Base-by-base conservation (phyloP, 768 basidiomycete species). In the Pisolithus microcarpus region DNA sequence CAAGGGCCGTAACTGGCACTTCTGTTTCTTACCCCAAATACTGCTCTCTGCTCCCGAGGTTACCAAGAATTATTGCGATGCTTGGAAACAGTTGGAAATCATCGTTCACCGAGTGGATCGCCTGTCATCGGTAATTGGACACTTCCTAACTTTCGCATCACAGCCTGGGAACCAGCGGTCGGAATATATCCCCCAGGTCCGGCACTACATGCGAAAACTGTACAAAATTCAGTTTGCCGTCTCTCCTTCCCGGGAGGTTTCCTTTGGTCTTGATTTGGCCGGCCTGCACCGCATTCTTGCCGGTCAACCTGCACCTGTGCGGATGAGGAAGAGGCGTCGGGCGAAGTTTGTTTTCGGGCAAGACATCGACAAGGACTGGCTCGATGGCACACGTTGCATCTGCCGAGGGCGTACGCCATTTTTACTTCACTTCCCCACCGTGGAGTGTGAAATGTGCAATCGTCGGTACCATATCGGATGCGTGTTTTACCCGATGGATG, bases 181-280 rank as follows among this genome's bases (percentile, higher is more conserved):
- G 4, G 85, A 87, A 50, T 85, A 84, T 58, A 82, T 91, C 38
- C 78, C 84, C 15, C 89, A 90, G 65, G 87, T 91, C 11, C 81
- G 89, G 30, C 90, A 92, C 65, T 91, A 85, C 64, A 90, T 92
- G 87, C 84, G 89, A 57, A 92, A 92, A 69, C 71, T 91, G 15
- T 91, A 84, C 74, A 85, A 83, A 70, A 87, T 92, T 48, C 89
- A 91, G 67, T 91, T 92, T 61, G 83, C 85, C n/a, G 84, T 92
- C 9, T 86, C 86, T 0, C 85, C 87, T 2, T 86, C 80, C 53
- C 84, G 82, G 1, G 87, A 89, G 44, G 78, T 87, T 2, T 89
- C 87, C 2, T 91, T 82, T 58, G 89, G 89, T 15, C 72, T 92
- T 24, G 87, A 91, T 63, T 77, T 91, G 19, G 87, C 89, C 37